Conservation (phyloP, 768 basidiomycete genomes). For the Suillus placidus region DNA sequence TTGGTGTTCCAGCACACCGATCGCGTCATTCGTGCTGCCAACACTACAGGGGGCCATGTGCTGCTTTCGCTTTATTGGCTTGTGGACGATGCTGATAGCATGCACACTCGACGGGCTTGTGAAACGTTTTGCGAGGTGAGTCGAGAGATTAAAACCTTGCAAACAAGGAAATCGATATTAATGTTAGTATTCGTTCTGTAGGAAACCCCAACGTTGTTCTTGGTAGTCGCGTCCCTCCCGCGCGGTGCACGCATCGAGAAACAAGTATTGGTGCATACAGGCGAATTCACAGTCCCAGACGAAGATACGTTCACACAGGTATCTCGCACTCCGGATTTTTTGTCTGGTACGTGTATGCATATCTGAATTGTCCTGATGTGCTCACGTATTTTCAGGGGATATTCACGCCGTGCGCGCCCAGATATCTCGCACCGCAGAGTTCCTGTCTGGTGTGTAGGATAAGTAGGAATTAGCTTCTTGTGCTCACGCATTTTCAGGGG, state of each 20-base stretch:
- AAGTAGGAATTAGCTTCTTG: background rate
- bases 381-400: conserved; percentile 1
- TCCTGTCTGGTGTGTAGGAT: conserved; percentile 41
- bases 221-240: conserved; percentile 66
- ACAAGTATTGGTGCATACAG: conserved; percentile 73
- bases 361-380: background rate
- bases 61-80: conserved; percentile 80
- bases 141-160: background rate
- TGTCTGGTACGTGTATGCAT: conserved; percentile 39
- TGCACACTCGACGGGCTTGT: conserved; percentile 45
- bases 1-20: conserved; percentile 80
- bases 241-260: conserved; percentile 77
- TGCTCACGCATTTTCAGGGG: background rate
- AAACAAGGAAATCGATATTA: background rate
- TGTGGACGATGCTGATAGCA: conserved; percentile 40
- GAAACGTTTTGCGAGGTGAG: conserved; percentile 26
- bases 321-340: conserved; percentile 39
- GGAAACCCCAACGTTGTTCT: conserved; percentile 55
- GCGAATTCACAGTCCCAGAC: conserved; percentile 46
- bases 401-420: conserved; percentile 10
- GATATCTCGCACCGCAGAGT: conserved; percentile 39
- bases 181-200: conserved; percentile 13
- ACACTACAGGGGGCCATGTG: conserved; percentile 60
- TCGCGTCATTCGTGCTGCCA: conserved; percentile 59
- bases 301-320: conserved; percentile 45